phyloP scores from a whole-genome alignment of 495 filamentous ascomycete species.

The Neurospora terricola region DNA sequence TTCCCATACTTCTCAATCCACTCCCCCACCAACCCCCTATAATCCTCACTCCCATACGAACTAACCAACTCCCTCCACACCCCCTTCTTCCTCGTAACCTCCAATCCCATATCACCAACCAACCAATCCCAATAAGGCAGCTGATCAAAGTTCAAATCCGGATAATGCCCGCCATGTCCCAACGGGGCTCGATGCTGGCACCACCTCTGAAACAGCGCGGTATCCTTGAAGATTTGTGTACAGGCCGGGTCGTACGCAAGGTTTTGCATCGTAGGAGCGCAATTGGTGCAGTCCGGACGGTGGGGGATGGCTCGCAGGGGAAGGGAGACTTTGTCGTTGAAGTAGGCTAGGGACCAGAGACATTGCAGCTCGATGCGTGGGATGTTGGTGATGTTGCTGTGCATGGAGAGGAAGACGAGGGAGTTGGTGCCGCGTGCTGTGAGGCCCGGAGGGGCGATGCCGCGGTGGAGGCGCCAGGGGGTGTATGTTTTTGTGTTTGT shows the following conservation, averaged over 20 bases:
- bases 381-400: slow-evolving; percentile 48
- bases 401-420: slow-evolving; percentile 53
- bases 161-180: slow-evolving; percentile 46
- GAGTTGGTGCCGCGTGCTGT: slow-evolving; percentile 10
- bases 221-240: slow-evolving; percentile 24
- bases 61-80: slow-evolving; percentile 31
- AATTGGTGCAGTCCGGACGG: not conserved
- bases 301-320: not conserved
- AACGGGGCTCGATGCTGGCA: slow-evolving; percentile 45
- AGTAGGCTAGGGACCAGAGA: slow-evolving; percentile 24
- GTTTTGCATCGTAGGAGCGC: not conserved
- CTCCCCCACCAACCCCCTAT: slow-evolving; percentile 43
- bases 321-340: slow-evolving; percentile 23
- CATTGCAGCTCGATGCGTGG: slow-evolving; percentile 16
- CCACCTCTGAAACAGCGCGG: slow-evolving; percentile 48
- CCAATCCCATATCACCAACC: slow-evolving; percentile 46
- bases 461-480: slow-evolving; percentile 48
- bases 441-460: slow-evolving; percentile 50
- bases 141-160: slow-evolving; percentile 56
- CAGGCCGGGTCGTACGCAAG: not conserved
- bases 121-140: slow-evolving; percentile 59
- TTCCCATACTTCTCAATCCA: slow-evolving; percentile 23
- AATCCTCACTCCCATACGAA: slow-evolving; percentile 41
- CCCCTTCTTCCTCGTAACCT: slow-evolving; percentile 9
- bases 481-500: slow-evolving; percentile 10